Evolutionary conservation across 108 stramenopile species (phyloP), one percentile per base, ranked within the genome.

Genomic region (Schizochytrium sp.): DNA sequence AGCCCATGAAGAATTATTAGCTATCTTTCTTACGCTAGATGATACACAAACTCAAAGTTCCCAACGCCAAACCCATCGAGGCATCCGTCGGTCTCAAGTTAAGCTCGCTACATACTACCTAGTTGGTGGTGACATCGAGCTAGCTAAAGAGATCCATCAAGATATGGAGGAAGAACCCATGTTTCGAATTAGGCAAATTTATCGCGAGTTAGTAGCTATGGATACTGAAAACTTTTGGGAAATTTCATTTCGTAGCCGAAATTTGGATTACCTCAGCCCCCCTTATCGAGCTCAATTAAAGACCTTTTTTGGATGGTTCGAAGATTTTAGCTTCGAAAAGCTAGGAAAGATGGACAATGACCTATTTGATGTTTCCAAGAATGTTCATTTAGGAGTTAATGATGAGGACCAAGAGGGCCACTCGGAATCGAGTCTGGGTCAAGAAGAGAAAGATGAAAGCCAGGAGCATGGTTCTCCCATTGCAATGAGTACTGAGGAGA

Each of bases 161-260:
- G 76, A 83, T 28, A 83, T 83, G 76, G 50, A 55, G 5, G 76
- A 83, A 13, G 76, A 83, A 28, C 76, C 76, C 8, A 5, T 40
- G 47, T 83, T 83, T 28, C 47, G 76, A 17, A 55, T 83, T 49
- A 17, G 53, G 5, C 47, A 83, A 10, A 49, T 83, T 3, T 83
- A 83, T 53, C 76, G 76, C 47, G 76, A 83, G 50, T 53, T 83
- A 8, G 2, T 83, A 8, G 76, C 76, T n/a, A 83, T 55, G 50
- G 76, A 83, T 40, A 83, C 76, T 7, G 76, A 83, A 53, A 38
- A n/a, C 17, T 83, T 83, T 42, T 83, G 76, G 76, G 76, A 83
- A 2, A 83, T 83, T 40, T 55, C 76, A 5, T 83, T 83, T 83
- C 76, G 76, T 8, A 49, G 50, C 15, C 50, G 53, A 40, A 83